Conservation (phyloP, 768 basidiomycete genomes). For the Dentipellis sp. region DNA sequence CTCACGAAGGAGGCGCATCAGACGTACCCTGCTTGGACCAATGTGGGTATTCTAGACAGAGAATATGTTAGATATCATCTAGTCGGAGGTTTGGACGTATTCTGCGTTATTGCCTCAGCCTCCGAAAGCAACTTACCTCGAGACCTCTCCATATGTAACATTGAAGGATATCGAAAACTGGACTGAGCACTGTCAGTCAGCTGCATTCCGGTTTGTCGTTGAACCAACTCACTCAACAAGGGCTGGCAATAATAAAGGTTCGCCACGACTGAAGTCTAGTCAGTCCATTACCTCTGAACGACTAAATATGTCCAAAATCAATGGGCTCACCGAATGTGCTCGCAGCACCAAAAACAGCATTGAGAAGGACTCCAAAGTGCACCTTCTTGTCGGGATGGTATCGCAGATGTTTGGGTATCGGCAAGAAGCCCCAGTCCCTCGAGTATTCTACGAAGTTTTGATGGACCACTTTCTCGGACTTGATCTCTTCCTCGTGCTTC, state of each 20-base stretch:
- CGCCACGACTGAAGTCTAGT: slow-evolving; percentile 39
- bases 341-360: slow-evolving; percentile 36
- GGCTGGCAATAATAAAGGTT: slow-evolving; percentile 84
- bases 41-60: slow-evolving; percentile 44
- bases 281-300: slow-evolving; percentile 10
- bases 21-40: slow-evolving; percentile 55
- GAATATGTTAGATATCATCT: slow-evolving; percentile 1
- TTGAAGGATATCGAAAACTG: slow-evolving; percentile 25
- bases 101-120: too few species aligned
- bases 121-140: not conserved
- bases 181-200: slow-evolving; percentile 18
- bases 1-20: not conserved
- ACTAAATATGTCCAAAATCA: not conserved
- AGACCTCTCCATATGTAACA: slow-evolving; percentile 19
- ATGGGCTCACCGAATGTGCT: slow-evolving; percentile 33
- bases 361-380: slow-evolving; percentile 28
- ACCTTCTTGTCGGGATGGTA: slow-evolving; percentile 29
- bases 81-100: not conserved
- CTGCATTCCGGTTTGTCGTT: not conserved
- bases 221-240: slow-evolving; percentile 46
- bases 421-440: slow-evolving; percentile 34
- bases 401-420: slow-evolving; percentile 33
- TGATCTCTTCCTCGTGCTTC: too few species aligned
- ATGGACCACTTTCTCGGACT: too few species aligned
- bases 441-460: not conserved